Base-by-base conservation (phyloP, 164 flowering plant species). In the Stephania japonica region DNA sequence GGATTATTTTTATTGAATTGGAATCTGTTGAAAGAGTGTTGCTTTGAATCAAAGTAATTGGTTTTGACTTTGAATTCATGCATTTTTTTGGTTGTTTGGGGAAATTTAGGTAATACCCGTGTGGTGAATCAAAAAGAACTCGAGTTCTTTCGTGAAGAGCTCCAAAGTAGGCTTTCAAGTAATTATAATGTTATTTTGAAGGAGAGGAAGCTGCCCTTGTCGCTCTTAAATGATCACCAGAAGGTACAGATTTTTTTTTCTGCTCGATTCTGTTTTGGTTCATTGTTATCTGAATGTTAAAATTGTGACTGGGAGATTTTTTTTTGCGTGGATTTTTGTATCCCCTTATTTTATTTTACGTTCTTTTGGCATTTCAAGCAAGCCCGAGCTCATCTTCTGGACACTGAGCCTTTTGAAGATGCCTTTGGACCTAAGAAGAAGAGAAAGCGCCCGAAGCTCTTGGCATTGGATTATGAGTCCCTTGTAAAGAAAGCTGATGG, bases 381-480 rank as follows among this genome's bases (percentile, higher is more conserved):
- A 90, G 80, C 91, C 43, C 85, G 93, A 78, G 94, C 86, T 75
- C 98, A 92, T 86, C 94, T 96, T 67, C 87, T 96, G 8, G 95
- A 96, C 75, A 92, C 85, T 0, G 88, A 88, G 80, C 93, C 98
- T 25, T 96, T 96, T 82, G 76, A 72, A 77, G 89, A 90, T 83
- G 86, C 92, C 3, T 96, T 96, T 88, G 99, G 99, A 73, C 92
- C 97, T n/a, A 92, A 93, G 86, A 80, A 42, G 64, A 93, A 92
- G 84, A 84, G 99, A 79, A 96, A 88, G 79, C 91, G 97, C 7
- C 99, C 99, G 44, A 93, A 80, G 78, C 93, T 92, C 42, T 23
- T 86, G 78, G 95, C 94, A 12, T 71, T 83, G 32, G 98, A 96
- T 87, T 96, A 96, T 70, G 94, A 93, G 71, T 79, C 99, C 18